Evolutionary conservation across 441 rosid genomes (phyloP).

Genomic region (Populus trichocarpa): DNA sequence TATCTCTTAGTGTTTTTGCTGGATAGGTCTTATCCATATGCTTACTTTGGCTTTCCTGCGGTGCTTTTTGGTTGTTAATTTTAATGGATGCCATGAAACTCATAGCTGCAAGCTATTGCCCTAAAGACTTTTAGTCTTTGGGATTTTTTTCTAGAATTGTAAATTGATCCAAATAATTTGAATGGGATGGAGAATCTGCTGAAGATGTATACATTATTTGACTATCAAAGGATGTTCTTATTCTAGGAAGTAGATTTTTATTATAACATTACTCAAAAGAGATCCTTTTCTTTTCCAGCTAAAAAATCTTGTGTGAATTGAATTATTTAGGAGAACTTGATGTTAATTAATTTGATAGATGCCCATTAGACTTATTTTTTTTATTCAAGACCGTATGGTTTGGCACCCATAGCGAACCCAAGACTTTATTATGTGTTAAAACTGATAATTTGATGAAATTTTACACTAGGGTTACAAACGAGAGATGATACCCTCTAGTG

Average conservation of each 20-base stretch:
- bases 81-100: background rate
- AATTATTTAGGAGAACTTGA: background rate
- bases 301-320: background rate
- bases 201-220: background rate
- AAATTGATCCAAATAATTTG: background rate
- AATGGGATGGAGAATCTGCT: background rate
- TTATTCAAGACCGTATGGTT: background rate
- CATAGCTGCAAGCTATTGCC: background rate
- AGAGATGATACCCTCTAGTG: background rate
- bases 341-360: background rate
- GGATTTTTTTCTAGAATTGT: background rate
- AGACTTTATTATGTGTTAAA: background rate
- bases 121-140: background rate
- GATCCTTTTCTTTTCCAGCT: background rate
- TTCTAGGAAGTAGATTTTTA: background rate
- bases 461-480: background rate
- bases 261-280: background rate
- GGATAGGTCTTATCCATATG: background rate
- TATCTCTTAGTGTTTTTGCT: conserved; percentile 14
- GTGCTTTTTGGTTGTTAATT: background rate
- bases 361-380: background rate
- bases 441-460: background rate
- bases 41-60: background rate
- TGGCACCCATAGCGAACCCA: background rate
- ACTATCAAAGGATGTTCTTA: background rate